Evolutionary conservation across 306 rosid genomes (phyloP), one percentile per base, ranked within the genome.

Genomic region (Trifolium dubium): DNA sequence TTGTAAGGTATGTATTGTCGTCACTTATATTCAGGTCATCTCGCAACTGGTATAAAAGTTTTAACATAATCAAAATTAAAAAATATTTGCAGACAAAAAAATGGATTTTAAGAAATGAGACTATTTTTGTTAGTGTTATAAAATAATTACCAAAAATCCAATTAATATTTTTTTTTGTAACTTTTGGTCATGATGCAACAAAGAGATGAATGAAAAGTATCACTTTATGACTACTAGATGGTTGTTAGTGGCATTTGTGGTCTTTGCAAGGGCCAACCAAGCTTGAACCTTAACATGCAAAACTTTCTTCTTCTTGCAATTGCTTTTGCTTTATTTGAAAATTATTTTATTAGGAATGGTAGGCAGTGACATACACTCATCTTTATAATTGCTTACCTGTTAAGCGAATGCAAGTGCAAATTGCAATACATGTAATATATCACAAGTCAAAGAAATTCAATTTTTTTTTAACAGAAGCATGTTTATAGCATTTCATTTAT

Each of bases 391-490:
- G 11, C 77, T 78, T 78, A 19, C 39, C 64, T 32, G 74, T 8
- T 72, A 79, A 79, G 82, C 29, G 19, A 78, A 23, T 30, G 50
- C 66, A 78, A 50, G 11, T 71, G 81, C 35, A 44, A 44, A 44
- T 44, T 44, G 50, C 2, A 44, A 44, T 10, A 39, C 43, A 39
- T 37, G 43, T 39, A 39, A 8, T 39, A 39, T 39, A 23, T 23
- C 23, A 23, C 43, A 39, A 39, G 43, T 39, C 10, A 39, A 39
- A 39, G 43, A 7, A 39, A 39, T 39, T 39, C 43, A 23, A n/a
- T n/a, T 23, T 23, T 23, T 23, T 23, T 23, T 23, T 23, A 0
- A 23, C 23, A 23, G 23, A 23, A 23, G 23, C 23, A 23, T 23
- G 23, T 23, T 23, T 23, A 23, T 0, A 23, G 23, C 23, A 23